Conservation (phyloP, 75 land plant genomes). For the Isoetes taiwanensis region DNA sequence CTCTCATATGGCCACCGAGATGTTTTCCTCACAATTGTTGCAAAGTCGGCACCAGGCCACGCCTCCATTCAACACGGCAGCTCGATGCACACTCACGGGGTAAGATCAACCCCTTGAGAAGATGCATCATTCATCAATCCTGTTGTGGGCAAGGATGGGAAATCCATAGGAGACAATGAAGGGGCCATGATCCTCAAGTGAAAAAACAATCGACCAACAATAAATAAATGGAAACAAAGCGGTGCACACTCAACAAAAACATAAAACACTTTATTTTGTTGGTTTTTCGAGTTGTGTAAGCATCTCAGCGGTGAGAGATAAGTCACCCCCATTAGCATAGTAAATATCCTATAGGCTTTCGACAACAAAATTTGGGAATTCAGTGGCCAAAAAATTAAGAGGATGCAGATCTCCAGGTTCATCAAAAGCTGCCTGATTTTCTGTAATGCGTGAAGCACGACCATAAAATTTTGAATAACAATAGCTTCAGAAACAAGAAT, state of each 20-base stretch:
- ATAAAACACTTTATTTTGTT: not conserved
- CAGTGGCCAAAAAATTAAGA: conserved; percentile 42
- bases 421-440: conserved; percentile 23
- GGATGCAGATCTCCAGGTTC: conserved; percentile 29
- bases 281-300: conserved; percentile 84
- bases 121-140: not conserved
- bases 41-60: conserved; percentile 51
- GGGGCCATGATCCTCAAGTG: conserved; percentile 66
- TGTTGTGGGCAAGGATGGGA: conserved; percentile 30
- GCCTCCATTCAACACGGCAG: conserved; percentile 13
- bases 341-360: conserved; percentile 88
- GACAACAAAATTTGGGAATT: conserved; percentile 79
- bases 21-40: conserved; percentile 68
- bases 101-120: not conserved
- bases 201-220: conserved; percentile 20
- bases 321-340: conserved; percentile 62
- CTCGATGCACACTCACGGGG: conserved; percentile 18
- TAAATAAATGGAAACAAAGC: not conserved
- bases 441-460: too few species aligned
- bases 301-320: conserved; percentile 71
- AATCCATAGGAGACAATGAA: conserved; percentile 45
- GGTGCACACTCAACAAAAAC: not conserved
- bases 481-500: too few species aligned
- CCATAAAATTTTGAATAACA: too few species aligned
- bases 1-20: conserved; percentile 54